A percentile compares a stretch with the other conserved stretches of the same genome.
These are phyloP conservation scores for Yamagishiella unicocca DNA, from an alignment of 139 green algal genomes.

Conservation along the genomic window DNA sequence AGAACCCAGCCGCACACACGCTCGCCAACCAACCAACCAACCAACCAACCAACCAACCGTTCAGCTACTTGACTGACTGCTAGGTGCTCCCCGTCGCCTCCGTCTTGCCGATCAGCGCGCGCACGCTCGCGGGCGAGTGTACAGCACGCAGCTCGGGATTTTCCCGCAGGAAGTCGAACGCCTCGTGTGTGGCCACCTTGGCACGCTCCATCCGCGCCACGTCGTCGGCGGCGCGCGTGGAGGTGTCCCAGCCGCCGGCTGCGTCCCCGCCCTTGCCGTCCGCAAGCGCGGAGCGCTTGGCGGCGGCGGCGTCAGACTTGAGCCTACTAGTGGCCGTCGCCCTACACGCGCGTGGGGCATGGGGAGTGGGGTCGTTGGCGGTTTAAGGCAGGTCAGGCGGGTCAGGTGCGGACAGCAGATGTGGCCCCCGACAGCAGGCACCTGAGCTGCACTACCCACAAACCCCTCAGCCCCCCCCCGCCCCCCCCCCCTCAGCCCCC, in stretches of 20 bases:
- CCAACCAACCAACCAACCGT: too few relatives aligned
- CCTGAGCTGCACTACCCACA: background rate
- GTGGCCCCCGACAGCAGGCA: too few relatives aligned
- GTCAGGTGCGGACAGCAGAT: background rate
- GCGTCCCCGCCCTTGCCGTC: background rate
- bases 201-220: constrained; percentile 22
- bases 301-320: constrained; percentile 11
- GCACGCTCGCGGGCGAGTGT: constrained; percentile 44
- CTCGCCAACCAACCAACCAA: too few relatives aligned
- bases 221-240: constrained; percentile 33
- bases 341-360: background rate
- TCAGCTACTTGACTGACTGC: too few relatives aligned
- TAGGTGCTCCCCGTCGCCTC: background rate
- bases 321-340: background rate
- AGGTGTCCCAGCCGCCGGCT: constrained; percentile 38
- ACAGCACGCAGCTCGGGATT: constrained; percentile 46
- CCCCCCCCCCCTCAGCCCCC: background rate
- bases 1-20: too few relatives aligned
- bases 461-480: background rate
- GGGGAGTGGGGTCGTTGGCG: background rate
- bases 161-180: constrained; percentile 45
- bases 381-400: background rate
- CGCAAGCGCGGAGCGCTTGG: constrained; percentile 5
- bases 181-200: background rate
- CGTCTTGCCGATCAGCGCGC: constrained; percentile 16